Conservation (phyloP, 1,284 basidiomycete species). For the Macrocybe sp. region DNA sequence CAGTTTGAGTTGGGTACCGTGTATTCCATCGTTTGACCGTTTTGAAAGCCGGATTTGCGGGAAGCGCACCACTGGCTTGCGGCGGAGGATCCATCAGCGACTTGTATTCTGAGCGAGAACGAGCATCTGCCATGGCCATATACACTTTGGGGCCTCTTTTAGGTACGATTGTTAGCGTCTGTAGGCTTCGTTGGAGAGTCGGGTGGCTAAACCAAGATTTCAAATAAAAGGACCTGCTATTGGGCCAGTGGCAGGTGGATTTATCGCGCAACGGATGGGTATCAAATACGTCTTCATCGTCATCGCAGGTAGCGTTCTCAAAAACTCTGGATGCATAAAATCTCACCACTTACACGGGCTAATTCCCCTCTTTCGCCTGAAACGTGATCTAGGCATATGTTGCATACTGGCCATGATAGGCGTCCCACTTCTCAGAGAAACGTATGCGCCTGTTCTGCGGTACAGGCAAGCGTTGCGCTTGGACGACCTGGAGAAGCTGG, state of each 20-base stretch:
- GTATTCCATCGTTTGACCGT: background rate
- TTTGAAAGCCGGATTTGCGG: conserved; percentile 48
- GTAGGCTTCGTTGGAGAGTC: no score
- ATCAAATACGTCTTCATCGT: conserved; percentile 60
- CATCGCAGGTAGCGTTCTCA: conserved; percentile 33
- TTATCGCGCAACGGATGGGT: conserved; percentile 52
- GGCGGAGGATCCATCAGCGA: conserved; percentile 62
- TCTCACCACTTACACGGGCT: no score
- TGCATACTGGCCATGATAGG: conserved; percentile 39
- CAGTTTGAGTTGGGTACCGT: conserved; percentile 6
- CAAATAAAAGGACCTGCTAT: conserved; percentile 38
- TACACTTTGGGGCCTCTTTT: conserved; percentile 63
- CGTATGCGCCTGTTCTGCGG: conserved; percentile 59
- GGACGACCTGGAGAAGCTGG: background rate
- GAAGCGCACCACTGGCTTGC: conserved; percentile 55
- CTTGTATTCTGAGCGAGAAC: conserved; percentile 55
- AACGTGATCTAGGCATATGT: conserved; percentile 26
- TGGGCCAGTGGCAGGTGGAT: conserved; percentile 60
- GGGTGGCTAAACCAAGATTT: no score
- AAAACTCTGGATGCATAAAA: no score
- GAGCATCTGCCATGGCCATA: conserved; percentile 63
- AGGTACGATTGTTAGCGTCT: conserved; percentile 21
- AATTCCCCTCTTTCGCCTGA: no score
- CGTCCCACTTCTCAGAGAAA: conserved; percentile 54
- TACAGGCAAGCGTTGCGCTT: conserved; percentile 33